Conservation (phyloP, 495 filamentous ascomycete species). For the Lasiosphaeriaceae sp. region DNA sequence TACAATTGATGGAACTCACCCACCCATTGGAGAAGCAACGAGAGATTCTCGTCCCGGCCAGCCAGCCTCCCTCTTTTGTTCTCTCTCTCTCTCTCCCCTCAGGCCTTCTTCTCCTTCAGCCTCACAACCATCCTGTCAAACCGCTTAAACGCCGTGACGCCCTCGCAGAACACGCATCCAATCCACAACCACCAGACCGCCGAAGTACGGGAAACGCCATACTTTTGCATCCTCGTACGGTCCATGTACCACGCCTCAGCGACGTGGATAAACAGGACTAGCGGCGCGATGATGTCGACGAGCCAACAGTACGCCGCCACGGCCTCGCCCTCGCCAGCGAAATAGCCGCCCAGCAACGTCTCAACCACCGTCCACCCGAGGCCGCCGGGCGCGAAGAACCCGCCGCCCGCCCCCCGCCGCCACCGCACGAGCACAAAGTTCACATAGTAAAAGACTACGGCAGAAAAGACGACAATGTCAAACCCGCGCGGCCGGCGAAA, state of each 20-base stretch:
- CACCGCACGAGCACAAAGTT: constrained; percentile 21
- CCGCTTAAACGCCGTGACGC: constrained; percentile 31
- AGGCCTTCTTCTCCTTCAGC: constrained; percentile 26
- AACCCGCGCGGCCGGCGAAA: not conserved
- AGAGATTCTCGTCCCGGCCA: no score
- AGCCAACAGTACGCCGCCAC: constrained; percentile 32
- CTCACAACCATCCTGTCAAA: constrained; percentile 35
- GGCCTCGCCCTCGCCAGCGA: constrained; percentile 15
- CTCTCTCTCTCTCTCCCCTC: not conserved
- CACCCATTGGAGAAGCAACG: no score
- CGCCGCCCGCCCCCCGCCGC: no score
- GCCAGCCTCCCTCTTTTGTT: no score
- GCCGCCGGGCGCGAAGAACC: no score
- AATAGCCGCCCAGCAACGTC: no score
- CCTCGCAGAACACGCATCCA: constrained; percentile 36
- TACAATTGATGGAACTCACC: no score
- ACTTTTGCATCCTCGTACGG: constrained; percentile 21
- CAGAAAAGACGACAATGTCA: not conserved
- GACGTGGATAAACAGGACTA: constrained; percentile 30
- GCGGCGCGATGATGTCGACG: constrained; percentile 33
- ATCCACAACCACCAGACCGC: constrained; percentile 39
- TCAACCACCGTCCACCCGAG: no score
- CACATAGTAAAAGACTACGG: constrained; percentile 31
- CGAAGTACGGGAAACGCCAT: constrained; percentile 27
- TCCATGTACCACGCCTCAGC: constrained; percentile 38